These are phyloP conservation scores for Curvularia spicifera DNA, from an alignment of 2,329 filamentous ascomycete genomes.

Conservation along the genomic window DNA sequence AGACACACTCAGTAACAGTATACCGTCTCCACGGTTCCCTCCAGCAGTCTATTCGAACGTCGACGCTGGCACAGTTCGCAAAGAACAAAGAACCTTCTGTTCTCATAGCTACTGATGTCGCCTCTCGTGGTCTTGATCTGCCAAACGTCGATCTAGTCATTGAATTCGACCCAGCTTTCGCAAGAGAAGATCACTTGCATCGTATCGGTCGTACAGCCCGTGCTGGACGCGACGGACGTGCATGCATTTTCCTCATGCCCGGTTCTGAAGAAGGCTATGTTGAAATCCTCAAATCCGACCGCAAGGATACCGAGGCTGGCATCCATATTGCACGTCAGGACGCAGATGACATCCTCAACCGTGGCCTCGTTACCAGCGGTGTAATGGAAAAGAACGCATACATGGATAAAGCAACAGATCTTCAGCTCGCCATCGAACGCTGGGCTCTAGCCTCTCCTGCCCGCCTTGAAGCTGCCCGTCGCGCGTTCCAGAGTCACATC, in stretches of 20 bases:
- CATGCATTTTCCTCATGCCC: slow-evolving; percentile 86
- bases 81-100: slow-evolving; percentile 76
- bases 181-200: slow-evolving; percentile 90
- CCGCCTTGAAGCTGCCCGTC: slow-evolving; percentile 79
- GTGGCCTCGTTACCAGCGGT: slow-evolving; percentile 61
- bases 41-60: slow-evolving; percentile 83
- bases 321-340: slow-evolving; percentile 63
- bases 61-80: slow-evolving; percentile 82
- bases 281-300: slow-evolving; percentile 73
- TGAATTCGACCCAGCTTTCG: slow-evolving; percentile 96
- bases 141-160: slow-evolving; percentile 94
- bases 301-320: slow-evolving; percentile 67
- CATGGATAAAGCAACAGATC: slow-evolving; percentile 71
- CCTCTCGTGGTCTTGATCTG: slow-evolving; percentile 92
- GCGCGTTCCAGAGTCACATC: slow-evolving; percentile 90
- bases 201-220: slow-evolving; percentile 93
- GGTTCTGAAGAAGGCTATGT: slow-evolving; percentile 94
- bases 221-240: slow-evolving; percentile 85
- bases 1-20: slow-evolving; percentile 77
- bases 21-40: slow-evolving; percentile 93
- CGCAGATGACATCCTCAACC: slow-evolving; percentile 70
- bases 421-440: slow-evolving; percentile 69
- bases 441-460: slow-evolving; percentile 69
- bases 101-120: slow-evolving; percentile 92
- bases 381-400: slow-evolving; percentile 59